Evolutionary conservation across 2,329 filamentous ascomycete genomes (phyloP).

Genomic region (Apiospora malaysiana): DNA sequence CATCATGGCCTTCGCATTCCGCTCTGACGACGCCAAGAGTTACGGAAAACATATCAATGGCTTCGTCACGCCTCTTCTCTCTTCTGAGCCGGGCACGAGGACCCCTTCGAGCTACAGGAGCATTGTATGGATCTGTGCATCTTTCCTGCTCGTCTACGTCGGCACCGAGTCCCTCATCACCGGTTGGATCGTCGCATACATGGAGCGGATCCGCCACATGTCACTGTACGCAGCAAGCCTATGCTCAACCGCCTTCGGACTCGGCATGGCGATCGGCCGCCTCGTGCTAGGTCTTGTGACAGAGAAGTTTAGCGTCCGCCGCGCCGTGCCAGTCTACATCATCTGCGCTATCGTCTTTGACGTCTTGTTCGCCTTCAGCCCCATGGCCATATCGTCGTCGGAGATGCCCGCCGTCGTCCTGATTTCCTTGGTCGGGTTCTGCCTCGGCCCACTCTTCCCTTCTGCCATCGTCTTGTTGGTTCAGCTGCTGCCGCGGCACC

Average conservation of each 20-base stretch:
- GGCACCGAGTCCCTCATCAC: slow-evolving; percentile 51
- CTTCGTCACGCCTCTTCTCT: slow-evolving; percentile 26
- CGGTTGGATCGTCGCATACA: slow-evolving; percentile 53
- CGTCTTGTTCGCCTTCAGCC: slow-evolving; percentile 27
- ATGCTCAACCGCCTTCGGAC: slow-evolving; percentile 50
- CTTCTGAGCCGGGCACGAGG: slow-evolving; percentile 39
- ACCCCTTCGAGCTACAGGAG: not conserved
- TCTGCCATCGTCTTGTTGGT: slow-evolving; percentile 47
- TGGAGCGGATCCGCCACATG: slow-evolving; percentile 46
- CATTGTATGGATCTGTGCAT: slow-evolving; percentile 44
- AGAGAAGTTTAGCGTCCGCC: slow-evolving; percentile 37
- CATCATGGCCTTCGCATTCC: slow-evolving; percentile 43
- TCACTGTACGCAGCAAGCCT: slow-evolving; percentile 45
- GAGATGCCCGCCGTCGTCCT: slow-evolving; percentile 31
- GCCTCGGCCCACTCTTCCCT: slow-evolving; percentile 49
- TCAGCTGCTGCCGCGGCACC: slow-evolving; percentile 42
- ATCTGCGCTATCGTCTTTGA: slow-evolving; percentile 30
- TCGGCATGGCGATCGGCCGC: slow-evolving; percentile 49
- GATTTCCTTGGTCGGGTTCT: slow-evolving; percentile 44
- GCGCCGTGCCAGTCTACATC: slow-evolving; percentile 36
- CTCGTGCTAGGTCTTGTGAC: slow-evolving; percentile 40
- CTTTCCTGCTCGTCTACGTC: slow-evolving; percentile 50
- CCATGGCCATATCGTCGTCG: slow-evolving; percentile 21
- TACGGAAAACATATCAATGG: slow-evolving; percentile 30
- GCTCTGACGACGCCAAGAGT: slow-evolving; percentile 39